A percentile compares a stretch with the other conserved stretches of the same genome.
Evolutionary conservation across 768 basidiomycete species (phyloP).

Genomic region (Pulveroboletus ravenelii): DNA sequence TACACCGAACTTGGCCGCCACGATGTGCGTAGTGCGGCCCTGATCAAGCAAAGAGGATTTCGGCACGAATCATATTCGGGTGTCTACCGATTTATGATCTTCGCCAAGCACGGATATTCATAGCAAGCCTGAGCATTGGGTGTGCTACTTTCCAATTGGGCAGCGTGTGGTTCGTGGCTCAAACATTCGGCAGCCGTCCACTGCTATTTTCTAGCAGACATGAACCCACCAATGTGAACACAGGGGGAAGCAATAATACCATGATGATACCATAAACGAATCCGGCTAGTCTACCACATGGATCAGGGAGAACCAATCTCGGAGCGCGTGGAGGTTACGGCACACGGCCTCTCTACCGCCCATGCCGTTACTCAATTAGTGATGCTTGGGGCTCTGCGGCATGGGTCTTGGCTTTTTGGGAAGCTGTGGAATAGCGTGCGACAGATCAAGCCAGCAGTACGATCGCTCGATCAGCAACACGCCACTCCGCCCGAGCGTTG

Average conservation of each 20-base stretch:
- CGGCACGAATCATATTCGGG: too few relatives aligned
- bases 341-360: not conserved
- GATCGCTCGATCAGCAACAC: constrained; percentile 47
- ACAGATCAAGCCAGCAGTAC: constrained; percentile 38
- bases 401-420: not conserved
- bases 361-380: not conserved
- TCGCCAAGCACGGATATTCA: too few relatives aligned
- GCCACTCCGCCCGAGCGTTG: constrained; percentile 63
- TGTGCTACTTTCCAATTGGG: too few relatives aligned
- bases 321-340: constrained; percentile 1
- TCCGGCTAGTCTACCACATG: not conserved
- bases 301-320: not conserved
- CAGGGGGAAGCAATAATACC: not conserved
- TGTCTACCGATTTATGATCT: too few relatives aligned
- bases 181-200: too few relatives aligned
- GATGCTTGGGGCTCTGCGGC: not conserved
- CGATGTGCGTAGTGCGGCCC: too few relatives aligned
- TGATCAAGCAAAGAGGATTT: too few relatives aligned
- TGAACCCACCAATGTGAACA: too few relatives aligned
- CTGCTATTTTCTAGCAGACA: too few relatives aligned
- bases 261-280: not conserved
- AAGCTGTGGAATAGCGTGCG: constrained; percentile 1
- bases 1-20: too few relatives aligned
- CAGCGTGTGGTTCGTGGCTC: too few relatives aligned
- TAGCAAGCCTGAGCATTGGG: too few relatives aligned